Percentiles rank a stretch among this genome's conserved stretches.
phyloP scores from a whole-genome alignment of 2,329 filamentous ascomycete genomes.

The Colletotrichum caudatum region DNA sequence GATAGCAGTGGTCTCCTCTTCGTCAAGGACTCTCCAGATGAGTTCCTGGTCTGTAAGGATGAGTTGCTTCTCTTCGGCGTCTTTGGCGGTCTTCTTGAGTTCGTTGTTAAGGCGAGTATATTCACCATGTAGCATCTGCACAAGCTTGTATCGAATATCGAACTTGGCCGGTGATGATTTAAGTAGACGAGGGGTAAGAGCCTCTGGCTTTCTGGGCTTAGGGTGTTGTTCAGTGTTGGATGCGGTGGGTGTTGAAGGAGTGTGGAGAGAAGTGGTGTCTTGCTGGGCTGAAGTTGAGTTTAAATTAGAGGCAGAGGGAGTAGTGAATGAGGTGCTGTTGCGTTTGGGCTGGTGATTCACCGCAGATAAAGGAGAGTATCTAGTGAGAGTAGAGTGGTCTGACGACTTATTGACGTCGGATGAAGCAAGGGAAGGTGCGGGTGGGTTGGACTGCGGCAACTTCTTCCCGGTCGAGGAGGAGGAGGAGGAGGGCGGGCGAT shows the following conservation, averaged over 20 bases:
- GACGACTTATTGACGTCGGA: slow-evolving; percentile 25
- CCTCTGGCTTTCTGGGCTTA: slow-evolving; percentile 58
- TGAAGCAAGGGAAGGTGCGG: slow-evolving; percentile 32
- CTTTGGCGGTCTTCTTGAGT: slow-evolving; percentile 64
- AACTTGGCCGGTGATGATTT: slow-evolving; percentile 68
- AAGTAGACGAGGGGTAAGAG: slow-evolving; percentile 76
- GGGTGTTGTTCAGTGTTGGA: slow-evolving; percentile 36
- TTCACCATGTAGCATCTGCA: slow-evolving; percentile 74
- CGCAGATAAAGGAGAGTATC: slow-evolving; percentile 34
- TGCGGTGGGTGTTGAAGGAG: slow-evolving; percentile 33
- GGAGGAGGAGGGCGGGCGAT: slow-evolving; percentile 16
- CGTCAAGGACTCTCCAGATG: slow-evolving; percentile 76
- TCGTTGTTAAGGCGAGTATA: slow-evolving; percentile 76
- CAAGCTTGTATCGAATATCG: slow-evolving; percentile 65
- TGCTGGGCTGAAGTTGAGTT: slow-evolving; percentile 22
- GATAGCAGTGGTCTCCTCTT: slow-evolving; percentile 81
- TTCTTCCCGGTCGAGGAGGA: slow-evolving; percentile 17
- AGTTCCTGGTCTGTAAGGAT: slow-evolving; percentile 74
- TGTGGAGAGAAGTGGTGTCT: slow-evolving; percentile 15
- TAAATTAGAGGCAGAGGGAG: slow-evolving; percentile 18
- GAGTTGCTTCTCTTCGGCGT: slow-evolving; percentile 63
- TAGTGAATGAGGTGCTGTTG: slow-evolving; percentile 27
- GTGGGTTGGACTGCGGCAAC: slow-evolving; percentile 9
- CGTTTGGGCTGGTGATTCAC: slow-evolving; percentile 28
- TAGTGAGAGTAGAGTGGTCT: slow-evolving; percentile 26